Evolutionary conservation across 306 rosid species (phyloP), one percentile per base, ranked within the genome.

Genomic region (Pueraria montana): DNA sequence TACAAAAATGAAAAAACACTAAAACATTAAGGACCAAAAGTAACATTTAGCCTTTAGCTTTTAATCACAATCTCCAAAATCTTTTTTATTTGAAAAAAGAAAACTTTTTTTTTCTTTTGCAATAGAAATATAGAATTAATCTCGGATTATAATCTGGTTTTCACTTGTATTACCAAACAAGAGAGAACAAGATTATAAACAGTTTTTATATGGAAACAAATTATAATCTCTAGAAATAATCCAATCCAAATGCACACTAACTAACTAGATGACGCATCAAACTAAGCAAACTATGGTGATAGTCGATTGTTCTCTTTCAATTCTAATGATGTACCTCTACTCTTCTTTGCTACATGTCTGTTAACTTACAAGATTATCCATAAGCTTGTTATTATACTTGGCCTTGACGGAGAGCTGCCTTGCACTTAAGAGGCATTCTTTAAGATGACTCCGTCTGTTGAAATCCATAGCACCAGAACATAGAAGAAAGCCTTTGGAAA

Each of bases 351-450:
- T 61, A 4, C 20, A 10, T 27, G 46, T 64, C 43, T 12, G 14
- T 72, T 58, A n/a, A 40, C 30, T 21, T 18, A 64, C 30, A 4
- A 20, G 18, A 46, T 81, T 59, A 49, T 62, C 43, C 71, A 53
- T 72, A 14, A 61, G 34, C 82, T 55, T 55, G 38, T 67, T 20
- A 34, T 80, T 53, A 20, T 58, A 72, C n/a, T 43, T 61, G 27
- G 30, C 79, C 23, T 61, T 26, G 40, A 61, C 12, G 18, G 67
- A 14, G 67, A 24, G 67, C 18, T 4, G 7, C 67, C 18, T 61
- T 61, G 18, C 67, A 61, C 18, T 12, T 61, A 11, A 59, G 38
- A 61, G 67, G 2, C 10, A 61, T 12, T 23, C 18, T 26, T 61
- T 61, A 13, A 26, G 11, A 18, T 61, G 40, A 14, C 8, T 30